Percentiles rank a stretch among this genome's conserved stretches.
These are phyloP conservation scores for Lactifluus echinatus DNA, from an alignment of 768 basidiomycete species.

Conservation along the genomic window DNA sequence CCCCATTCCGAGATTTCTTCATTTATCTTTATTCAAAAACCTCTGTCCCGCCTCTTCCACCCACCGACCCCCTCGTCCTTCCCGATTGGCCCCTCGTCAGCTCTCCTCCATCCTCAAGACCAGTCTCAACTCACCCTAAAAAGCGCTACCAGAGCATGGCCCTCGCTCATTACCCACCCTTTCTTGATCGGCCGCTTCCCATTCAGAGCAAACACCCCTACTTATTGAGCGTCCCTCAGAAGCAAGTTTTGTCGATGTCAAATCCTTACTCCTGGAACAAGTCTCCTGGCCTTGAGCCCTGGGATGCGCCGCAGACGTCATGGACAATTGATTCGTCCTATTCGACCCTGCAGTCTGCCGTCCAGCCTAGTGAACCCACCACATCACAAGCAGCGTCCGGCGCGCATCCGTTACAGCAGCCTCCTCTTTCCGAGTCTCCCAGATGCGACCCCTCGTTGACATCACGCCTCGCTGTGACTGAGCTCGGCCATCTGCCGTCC, in stretches of 20 bases:
- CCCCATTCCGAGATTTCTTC: conserved; percentile 10
- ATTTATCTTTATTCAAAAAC: conserved; percentile 9
- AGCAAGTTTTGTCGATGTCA: conserved; percentile 13
- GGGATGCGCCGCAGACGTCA: conserved; percentile 16
- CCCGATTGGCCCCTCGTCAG: neutral
- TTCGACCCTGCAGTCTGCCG: conserved; percentile 18
- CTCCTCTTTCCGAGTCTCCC: conserved; percentile 12
- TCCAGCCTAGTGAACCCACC: conserved; percentile 9
- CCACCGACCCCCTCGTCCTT: neutral
- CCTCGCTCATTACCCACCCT: conserved; percentile 18
- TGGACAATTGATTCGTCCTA: conserved; percentile 20
- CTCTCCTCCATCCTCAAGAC: neutral
- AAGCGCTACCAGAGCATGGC: conserved; percentile 17
- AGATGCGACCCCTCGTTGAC: conserved; percentile 15
- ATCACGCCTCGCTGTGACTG: conserved; percentile 9
- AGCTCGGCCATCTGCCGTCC: conserved; percentile 9
- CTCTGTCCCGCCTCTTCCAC: neutral
- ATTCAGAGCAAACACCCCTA: conserved; percentile 19
- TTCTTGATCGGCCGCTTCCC: conserved; percentile 16
- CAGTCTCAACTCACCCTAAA: conserved; percentile 6
- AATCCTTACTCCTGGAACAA: conserved; percentile 18
- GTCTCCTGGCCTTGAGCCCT: conserved; percentile 11
- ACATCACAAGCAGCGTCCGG: conserved; percentile 7
- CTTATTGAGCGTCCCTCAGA: conserved; percentile 6
- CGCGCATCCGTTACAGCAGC: conserved; percentile 12